These are phyloP conservation scores for Zelonia costaricensis DNA, from an alignment of 208 protist species.

Conservation along the genomic window DNA sequence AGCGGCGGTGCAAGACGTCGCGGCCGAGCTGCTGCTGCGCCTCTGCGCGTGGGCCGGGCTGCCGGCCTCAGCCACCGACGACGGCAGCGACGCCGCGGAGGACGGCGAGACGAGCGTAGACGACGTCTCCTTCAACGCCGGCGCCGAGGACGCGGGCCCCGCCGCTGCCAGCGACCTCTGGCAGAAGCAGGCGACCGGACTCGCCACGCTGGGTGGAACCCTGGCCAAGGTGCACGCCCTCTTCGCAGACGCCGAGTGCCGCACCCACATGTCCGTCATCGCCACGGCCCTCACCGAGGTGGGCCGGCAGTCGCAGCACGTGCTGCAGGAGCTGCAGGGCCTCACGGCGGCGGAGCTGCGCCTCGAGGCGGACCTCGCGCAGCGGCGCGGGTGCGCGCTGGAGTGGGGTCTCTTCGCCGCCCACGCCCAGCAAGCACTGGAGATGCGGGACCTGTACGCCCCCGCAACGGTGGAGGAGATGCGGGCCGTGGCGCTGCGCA, in stretches of 20 bases:
- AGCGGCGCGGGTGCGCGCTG: constrained; percentile 1
- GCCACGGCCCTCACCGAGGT: constrained; percentile 19
- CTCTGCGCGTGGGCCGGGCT: background rate
- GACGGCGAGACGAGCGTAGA: no score
- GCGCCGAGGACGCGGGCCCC: background rate
- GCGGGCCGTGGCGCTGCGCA: constrained; percentile 26
- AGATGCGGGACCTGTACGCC: constrained; percentile 25
- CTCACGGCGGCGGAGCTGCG: constrained; percentile 6
- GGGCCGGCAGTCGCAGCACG: constrained; percentile 17
- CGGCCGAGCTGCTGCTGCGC: background rate
- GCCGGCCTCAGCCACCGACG: no score
- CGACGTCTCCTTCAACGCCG: no score
- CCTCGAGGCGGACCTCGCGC: constrained; percentile 17
- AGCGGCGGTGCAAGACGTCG: background rate
- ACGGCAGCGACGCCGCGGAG: no score
- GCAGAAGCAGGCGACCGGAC: constrained; percentile 10
- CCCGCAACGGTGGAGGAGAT: constrained; percentile 23
- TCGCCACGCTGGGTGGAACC: constrained; percentile 20
- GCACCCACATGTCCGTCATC: constrained; percentile 18
- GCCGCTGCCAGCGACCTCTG: background rate
- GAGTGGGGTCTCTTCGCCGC: constrained; percentile 33
- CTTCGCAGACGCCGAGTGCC: constrained; percentile 11
- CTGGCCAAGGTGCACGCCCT: constrained; percentile 31
- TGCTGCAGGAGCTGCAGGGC: constrained; percentile 8
- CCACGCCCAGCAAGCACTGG: constrained; percentile 21